Evolutionary conservation across 1,284 basidiomycete species (phyloP), one percentile per base, ranked within the genome.

Genomic region (Marasmius sp.): DNA sequence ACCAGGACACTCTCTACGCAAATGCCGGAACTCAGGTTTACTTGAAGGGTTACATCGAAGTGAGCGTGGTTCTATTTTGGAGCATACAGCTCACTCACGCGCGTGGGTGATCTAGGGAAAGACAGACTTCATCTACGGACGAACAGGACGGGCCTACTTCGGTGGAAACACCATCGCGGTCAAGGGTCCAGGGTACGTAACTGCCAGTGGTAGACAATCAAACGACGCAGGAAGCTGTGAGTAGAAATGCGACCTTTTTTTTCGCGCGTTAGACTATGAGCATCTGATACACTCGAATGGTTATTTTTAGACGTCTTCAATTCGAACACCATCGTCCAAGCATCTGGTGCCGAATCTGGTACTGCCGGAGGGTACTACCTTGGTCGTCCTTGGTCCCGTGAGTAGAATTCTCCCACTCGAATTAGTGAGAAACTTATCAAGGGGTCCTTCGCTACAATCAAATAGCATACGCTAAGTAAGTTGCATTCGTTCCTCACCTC

Each of bases 81-180:
- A 27, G 27, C 27, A 27, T 27, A 27, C 5, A 18, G 16, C 6
- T 39, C 1, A 10, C 37, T 59, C 20, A 36, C 10, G 27, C 60
- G 12, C 14, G 20, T 41, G 49, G 1, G 39, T 22, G 45, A 43
- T 12, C 38, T 41, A 85, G 79, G 85, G 84, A 37, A 82, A 82
- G 0, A 76, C 76, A 0, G 84, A 86, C 66, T 86, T 86, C 65
- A 84, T 86, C 62, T 83, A 82, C 60, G 81, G 81, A 6, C 74
- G 77, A 43, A 62, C 57, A 7, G 80, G 77, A 47, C 70, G 69
- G 43, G 79, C 79, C 5, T 82, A 77, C 66, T 82, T 82, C 61
- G 77, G 79, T 27, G 78, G 78, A 6, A 82, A 81, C 64, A 80
- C 78, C 5, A 81, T 82, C 39, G 79, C 72, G 6, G 68, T 77